Conservation (phyloP, 345 rosid species). For the Moricandia arvensis region DNA sequence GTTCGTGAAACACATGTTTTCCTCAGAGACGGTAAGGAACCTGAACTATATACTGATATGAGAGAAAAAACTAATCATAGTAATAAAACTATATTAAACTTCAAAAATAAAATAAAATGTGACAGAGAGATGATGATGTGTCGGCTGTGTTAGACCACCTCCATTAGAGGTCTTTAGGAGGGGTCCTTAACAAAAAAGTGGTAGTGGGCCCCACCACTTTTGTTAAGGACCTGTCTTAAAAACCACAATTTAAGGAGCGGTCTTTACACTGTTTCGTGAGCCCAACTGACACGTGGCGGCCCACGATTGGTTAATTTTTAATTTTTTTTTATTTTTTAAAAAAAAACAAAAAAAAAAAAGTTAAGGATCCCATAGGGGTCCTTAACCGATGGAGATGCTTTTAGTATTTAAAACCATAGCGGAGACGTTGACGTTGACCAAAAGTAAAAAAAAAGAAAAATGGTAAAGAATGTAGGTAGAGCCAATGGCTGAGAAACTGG, state of each 20-base stretch:
- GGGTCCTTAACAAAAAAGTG: too few species aligned
- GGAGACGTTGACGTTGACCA: background rate
- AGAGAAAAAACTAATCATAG: background rate
- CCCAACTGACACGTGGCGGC: too few species aligned
- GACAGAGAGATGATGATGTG: conserved; percentile 1
- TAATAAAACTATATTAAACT: background rate
- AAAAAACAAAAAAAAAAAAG: too few species aligned
- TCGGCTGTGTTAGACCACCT: conserved; percentile 14
- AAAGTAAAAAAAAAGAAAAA: background rate
- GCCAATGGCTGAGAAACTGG: conserved; percentile 14
- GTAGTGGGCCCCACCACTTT: too few species aligned
- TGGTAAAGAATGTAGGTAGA: background rate
- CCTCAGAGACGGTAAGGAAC: background rate
- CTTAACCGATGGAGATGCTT: too few species aligned
- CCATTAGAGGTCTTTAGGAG: too few species aligned
- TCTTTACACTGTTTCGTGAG: too few species aligned
- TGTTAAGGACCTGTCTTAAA: too few species aligned
- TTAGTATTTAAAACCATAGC: background rate
- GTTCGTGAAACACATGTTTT: conserved; percentile 14
- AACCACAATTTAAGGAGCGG: too few species aligned
- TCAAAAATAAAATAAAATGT: background rate
- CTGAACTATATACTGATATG: background rate
- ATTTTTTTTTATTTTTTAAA: too few species aligned
- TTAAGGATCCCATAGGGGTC: too few species aligned
- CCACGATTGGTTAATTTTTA: too few species aligned